Evolutionary conservation across 768 basidiomycete species (phyloP).

Genomic region (Boletus sp.): DNA sequence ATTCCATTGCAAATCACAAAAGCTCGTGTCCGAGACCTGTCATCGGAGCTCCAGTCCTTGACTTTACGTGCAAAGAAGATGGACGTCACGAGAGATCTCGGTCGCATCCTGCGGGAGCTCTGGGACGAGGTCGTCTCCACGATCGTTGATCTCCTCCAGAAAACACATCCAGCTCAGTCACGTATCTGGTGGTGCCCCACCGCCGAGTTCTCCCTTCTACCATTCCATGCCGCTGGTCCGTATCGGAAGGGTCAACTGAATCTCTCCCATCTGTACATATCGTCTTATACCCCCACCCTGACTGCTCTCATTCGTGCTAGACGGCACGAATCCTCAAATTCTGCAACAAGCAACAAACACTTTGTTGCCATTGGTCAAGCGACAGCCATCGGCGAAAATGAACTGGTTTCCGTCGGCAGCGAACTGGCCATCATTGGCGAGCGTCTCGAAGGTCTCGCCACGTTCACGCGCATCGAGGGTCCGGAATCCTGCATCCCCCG

Average conservation of each 20-base stretch:
- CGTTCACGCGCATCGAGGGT: background rate
- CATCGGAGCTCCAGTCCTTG: background rate
- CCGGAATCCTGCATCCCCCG: background rate
- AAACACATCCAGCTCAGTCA: too few relatives aligned
- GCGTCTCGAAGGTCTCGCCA: background rate
- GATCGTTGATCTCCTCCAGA: too few relatives aligned
- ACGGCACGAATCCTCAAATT: too few relatives aligned
- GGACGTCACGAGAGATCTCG: background rate
- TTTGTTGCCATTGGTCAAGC: conserved; percentile 3
- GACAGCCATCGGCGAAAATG: background rate
- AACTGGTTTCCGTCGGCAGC: background rate
- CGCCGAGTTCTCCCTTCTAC: too few relatives aligned
- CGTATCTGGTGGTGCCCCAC: too few relatives aligned
- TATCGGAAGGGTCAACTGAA: conserved; percentile 1
- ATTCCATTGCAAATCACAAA: background rate
- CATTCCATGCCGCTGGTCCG: conserved; percentile 18
- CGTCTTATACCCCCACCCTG: conserved; percentile 12
- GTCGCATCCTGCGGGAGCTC: conserved; percentile 3
- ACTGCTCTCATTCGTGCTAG: conserved; percentile 1
- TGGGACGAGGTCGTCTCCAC: conserved; percentile 7
- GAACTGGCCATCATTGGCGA: background rate
- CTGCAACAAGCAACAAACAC: background rate
- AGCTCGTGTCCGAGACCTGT: background rate
- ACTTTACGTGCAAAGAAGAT: background rate
- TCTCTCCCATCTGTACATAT: conserved; percentile 11